These are phyloP conservation scores for Oryza longistaminata DNA, from an alignment of 176 grass and related monocot species.

Conservation along the genomic window DNA sequence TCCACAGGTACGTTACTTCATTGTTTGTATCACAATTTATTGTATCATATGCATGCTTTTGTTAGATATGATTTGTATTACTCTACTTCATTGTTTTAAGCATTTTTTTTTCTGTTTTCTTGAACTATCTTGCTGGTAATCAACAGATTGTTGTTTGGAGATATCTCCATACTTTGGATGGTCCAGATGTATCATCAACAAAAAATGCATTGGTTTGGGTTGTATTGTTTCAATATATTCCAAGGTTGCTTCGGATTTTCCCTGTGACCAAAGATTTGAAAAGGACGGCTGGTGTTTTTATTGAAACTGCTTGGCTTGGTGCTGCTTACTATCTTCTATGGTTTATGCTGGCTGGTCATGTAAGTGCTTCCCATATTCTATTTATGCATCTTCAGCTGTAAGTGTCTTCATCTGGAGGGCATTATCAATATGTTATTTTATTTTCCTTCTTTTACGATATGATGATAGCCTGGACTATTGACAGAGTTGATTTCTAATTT, in stretches of 20 bases:
- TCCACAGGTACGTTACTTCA: conserved; percentile 63
- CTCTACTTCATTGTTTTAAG: neutral
- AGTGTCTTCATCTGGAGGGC: neutral
- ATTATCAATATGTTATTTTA: neutral
- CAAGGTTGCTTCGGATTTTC: conserved; percentile 72
- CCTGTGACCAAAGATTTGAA: conserved; percentile 77
- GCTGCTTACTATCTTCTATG: conserved; percentile 94
- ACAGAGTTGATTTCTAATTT: neutral
- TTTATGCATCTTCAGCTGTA: conserved; percentile 1
- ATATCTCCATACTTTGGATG: conserved; percentile 61
- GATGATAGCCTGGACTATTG: neutral
- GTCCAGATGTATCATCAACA: conserved; percentile 56
- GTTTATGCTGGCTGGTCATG: conserved; percentile 96
- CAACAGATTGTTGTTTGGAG: conserved; percentile 88
- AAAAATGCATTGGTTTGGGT: conserved; percentile 73
- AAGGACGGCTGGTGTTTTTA: conserved; percentile 93
- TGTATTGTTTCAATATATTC: conserved; percentile 84
- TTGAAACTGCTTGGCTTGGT: conserved; percentile 93
- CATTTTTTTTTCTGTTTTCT: neutral
- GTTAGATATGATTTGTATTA: neutral
- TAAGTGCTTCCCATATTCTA: conserved; percentile 44
- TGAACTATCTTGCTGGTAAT: conserved; percentile 35
- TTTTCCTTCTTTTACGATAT: neutral
- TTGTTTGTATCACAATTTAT: neutral
- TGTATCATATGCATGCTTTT: neutral